These are phyloP conservation scores for Microcyclosporella mali DNA, from an alignment of 2,329 filamentous ascomycete genomes.

Conservation along the genomic window DNA sequence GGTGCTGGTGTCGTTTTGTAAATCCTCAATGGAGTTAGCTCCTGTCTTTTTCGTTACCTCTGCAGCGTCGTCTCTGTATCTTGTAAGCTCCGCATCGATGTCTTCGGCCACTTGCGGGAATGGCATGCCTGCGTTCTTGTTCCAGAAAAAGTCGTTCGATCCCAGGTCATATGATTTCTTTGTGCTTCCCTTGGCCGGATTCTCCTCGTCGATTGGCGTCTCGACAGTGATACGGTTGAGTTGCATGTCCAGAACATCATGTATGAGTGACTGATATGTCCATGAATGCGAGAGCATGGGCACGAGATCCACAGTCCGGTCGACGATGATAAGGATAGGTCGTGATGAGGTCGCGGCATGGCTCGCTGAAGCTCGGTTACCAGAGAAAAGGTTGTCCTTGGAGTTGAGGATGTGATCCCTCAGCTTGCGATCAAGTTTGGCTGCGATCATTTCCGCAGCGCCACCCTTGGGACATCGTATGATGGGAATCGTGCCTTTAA, in stretches of 20 bases:
- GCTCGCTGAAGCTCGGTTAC: constrained; percentile 56
- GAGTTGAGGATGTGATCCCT: constrained; percentile 95
- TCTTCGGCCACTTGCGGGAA: constrained; percentile 96
- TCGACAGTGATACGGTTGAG: constrained; percentile 94
- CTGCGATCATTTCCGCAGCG: constrained; percentile 87
- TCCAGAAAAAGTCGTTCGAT: constrained; percentile 93
- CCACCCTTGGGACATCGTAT: constrained; percentile 91
- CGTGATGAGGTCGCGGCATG: constrained; percentile 62
- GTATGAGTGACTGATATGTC: constrained; percentile 82
- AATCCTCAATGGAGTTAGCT: constrained; percentile 82
- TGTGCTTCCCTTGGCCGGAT: constrained; percentile 65
- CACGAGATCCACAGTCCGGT: constrained; percentile 90
- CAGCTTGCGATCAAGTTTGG: constrained; percentile 89
- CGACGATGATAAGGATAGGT: constrained; percentile 86
- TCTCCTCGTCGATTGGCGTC: constrained; percentile 68
- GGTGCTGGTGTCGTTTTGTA: constrained; percentile 80
- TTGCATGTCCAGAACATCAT: constrained; percentile 69
- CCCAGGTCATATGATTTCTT: constrained; percentile 89
- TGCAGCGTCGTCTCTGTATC: constrained; percentile 91
- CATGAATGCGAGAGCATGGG: constrained; percentile 98
- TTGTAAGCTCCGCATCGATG: constrained; percentile 85
- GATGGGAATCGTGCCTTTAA: constrained; percentile 79
- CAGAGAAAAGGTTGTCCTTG: constrained; percentile 92
- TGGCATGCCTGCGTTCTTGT: constrained; percentile 79
- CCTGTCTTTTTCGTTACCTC: constrained; percentile 95